Evolutionary conservation across 345 rosid genomes (phyloP).

Genomic region (Rhizophora apiculata): DNA sequence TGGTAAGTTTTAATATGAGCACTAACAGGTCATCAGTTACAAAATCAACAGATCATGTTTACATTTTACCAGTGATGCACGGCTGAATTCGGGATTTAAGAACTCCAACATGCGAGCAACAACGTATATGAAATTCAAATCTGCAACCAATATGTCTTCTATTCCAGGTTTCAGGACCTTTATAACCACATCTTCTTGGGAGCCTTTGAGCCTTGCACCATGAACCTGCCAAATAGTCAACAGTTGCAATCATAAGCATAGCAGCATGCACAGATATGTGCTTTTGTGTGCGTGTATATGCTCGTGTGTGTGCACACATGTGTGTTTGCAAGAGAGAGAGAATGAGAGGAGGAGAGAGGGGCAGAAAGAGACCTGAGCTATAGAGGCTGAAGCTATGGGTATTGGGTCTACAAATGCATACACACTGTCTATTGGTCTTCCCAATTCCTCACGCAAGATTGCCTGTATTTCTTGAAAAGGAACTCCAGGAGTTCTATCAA

Average conservation of each 20-base stretch:
- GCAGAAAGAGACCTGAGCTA: conserved; percentile 64
- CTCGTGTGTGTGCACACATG: too few species aligned
- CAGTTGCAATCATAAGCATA: conserved; percentile 2
- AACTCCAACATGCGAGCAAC: conserved; percentile 93
- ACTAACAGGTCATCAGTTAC: neutral
- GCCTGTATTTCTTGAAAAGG: conserved; percentile 71
- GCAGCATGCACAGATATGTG: too few species aligned
- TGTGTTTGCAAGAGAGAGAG: neutral
- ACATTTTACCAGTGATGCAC: conserved; percentile 75
- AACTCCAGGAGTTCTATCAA: conserved; percentile 83
- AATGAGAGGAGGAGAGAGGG: neutral
- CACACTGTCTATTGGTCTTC: conserved; percentile 77
- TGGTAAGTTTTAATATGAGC: neutral
- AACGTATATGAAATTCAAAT: conserved; percentile 80
- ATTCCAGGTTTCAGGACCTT: conserved; percentile 95
- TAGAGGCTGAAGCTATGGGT: conserved; percentile 94
- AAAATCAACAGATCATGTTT: neutral
- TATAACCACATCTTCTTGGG: conserved; percentile 86
- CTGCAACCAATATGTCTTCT: conserved; percentile 86
- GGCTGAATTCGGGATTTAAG: conserved; percentile 78
- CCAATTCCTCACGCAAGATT: conserved; percentile 77
- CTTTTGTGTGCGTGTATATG: too few species aligned
- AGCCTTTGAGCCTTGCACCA: conserved; percentile 82
- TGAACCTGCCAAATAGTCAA: conserved; percentile 56
- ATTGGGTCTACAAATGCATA: conserved; percentile 81